Conservation (phyloP, 306 rosid genomes). For the Quercus aquifolioides region DNA sequence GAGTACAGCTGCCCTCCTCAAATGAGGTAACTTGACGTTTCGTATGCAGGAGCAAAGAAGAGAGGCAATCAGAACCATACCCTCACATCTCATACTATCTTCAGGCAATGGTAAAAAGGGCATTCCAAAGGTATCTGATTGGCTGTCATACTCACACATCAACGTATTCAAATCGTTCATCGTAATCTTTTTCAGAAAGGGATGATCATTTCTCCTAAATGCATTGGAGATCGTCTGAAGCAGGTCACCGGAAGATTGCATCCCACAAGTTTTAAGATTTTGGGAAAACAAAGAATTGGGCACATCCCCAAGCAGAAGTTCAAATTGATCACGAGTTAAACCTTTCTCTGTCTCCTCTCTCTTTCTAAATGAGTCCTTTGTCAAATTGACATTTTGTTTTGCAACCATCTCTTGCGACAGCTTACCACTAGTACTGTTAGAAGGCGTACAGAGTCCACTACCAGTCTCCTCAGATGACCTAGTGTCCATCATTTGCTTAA, state of each 20-base stretch:
- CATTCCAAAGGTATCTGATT: constrained; percentile 84
- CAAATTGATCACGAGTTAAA: constrained; percentile 55
- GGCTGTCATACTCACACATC: constrained; percentile 86
- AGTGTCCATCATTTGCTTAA: constrained; percentile 76
- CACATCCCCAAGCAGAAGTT: constrained; percentile 47
- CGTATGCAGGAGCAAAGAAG: constrained; percentile 94
- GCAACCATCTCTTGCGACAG: constrained; percentile 48
- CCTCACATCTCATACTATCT: constrained; percentile 88
- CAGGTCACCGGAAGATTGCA: constrained; percentile 77
- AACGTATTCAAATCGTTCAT: constrained; percentile 65
- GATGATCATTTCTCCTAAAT: constrained; percentile 80
- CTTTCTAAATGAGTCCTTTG: constrained; percentile 40
- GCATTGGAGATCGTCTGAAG: constrained; percentile 76
- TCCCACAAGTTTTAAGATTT: constrained; percentile 42
- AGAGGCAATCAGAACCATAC: constrained; percentile 94
- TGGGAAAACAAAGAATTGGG: constrained; percentile 50
- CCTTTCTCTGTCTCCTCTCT: constrained; percentile 58
- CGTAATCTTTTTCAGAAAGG: constrained; percentile 73
- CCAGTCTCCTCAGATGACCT: constrained; percentile 45
- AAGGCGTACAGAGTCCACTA: constrained; percentile 27
- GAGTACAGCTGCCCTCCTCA: constrained; percentile 86
- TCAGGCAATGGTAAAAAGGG: constrained; percentile 77
- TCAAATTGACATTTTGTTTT: constrained; percentile 52
- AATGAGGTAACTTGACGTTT: constrained; percentile 86
- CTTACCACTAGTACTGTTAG: constrained; percentile 33